A percentile compares a stretch with the other conserved stretches of the same genome.
These are phyloP conservation scores for Paragyromitra xinjiangensis DNA, from an alignment of 495 filamentous ascomycete species.

Conservation along the genomic window DNA sequence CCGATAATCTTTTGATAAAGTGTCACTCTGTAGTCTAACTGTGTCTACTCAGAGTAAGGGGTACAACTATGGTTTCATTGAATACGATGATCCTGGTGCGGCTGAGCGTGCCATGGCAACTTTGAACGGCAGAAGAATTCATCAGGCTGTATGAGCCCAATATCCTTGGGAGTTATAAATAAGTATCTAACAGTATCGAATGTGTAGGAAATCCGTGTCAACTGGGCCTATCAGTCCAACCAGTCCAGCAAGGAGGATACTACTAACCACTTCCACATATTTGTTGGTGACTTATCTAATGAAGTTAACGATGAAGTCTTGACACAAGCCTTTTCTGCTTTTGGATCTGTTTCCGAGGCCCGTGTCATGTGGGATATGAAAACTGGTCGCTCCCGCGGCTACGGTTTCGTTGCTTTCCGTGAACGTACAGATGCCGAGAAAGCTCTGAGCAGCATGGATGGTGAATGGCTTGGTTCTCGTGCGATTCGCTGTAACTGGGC, in stretches of 20 bases:
- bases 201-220: constrained; percentile 95
- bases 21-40: constrained; percentile 56
- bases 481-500: constrained; percentile 99
- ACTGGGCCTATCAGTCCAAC: constrained; percentile 99
- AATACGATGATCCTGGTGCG: constrained; percentile 96
- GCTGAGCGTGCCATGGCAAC: constrained; percentile 98
- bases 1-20: constrained; percentile 39
- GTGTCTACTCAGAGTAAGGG: constrained; percentile 78
- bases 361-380: constrained; percentile 99
- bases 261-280: constrained; percentile 98
- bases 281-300: constrained; percentile 97
- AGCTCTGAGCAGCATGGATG: constrained; percentile 96
- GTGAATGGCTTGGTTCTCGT: constrained; percentile 98
- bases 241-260: constrained; percentile 95
- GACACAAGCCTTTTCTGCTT: constrained; percentile 93
- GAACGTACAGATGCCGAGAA: constrained; percentile 95
- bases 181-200: constrained; percentile 27
- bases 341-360: constrained; percentile 96
- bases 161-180: constrained; percentile 16
- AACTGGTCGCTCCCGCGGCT: constrained; percentile 95
- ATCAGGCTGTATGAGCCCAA: constrained; percentile 78
- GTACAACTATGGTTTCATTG: constrained; percentile 99
- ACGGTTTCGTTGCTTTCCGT: constrained; percentile 98
- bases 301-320: constrained; percentile 98
- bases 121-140: constrained; percentile 91